phyloP scores from a whole-genome alignment of 306 rosid species.

The Fragaria ananassa region DNA sequence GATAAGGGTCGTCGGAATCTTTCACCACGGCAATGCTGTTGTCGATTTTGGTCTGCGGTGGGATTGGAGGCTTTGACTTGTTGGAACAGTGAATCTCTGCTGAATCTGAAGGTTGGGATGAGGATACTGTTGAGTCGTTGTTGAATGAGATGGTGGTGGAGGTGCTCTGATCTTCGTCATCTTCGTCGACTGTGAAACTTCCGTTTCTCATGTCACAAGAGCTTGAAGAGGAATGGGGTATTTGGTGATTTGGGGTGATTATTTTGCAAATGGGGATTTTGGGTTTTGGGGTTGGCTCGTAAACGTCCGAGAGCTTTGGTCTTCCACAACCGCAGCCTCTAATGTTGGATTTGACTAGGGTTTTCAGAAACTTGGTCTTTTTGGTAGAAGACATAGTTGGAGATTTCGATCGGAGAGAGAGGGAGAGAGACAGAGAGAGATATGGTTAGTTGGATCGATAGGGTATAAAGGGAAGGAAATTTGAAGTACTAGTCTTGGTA shows the following conservation, averaged over 20 bases:
- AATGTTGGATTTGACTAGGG: constrained; percentile 36
- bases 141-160: constrained; percentile 32
- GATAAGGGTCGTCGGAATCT: constrained; percentile 36
- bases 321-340: constrained; percentile 42
- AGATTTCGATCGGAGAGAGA: background rate
- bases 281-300: constrained; percentile 41
- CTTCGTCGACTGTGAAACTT: constrained; percentile 11
- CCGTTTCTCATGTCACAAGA: constrained; percentile 24
- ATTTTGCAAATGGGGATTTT: constrained; percentile 15
- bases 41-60: constrained; percentile 26
- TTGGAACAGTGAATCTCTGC: constrained; percentile 16
- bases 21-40: constrained; percentile 47
- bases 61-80: constrained; percentile 5
- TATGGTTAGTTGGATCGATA: background rate
- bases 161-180: constrained; percentile 30
- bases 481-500: background rate
- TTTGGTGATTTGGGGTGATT: background rate
- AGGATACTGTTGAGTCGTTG: background rate
- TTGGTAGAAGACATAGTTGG: constrained; percentile 43
- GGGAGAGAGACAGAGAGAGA: background rate
- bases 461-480: background rate
- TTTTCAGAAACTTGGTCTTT: constrained; percentile 28
- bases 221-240: constrained; percentile 31
- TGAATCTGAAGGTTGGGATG: background rate
- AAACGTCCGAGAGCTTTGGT: constrained; percentile 32